Conservation (phyloP, 2,329 filamentous ascomycete genomes). For the Aspergillus sp. region DNA sequence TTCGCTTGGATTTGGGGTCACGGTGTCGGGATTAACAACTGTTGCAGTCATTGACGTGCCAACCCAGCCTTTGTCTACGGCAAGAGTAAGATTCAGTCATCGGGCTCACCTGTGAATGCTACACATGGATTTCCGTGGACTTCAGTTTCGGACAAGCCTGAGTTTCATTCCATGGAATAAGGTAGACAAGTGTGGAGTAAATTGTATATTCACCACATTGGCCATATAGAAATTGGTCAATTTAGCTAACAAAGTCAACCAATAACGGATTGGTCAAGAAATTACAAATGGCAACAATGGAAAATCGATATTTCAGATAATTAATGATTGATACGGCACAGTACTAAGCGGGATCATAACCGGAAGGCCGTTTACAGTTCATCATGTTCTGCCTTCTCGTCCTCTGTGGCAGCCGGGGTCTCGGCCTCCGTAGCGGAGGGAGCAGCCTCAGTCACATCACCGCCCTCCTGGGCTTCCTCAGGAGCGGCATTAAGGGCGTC, state of each 20-base stretch:
- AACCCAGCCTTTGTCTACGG: no score
- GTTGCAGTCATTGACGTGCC: no score
- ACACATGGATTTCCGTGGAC: no score
- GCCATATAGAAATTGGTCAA: neutral
- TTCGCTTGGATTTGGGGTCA: neutral
- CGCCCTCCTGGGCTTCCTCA: constrained; percentile 55
- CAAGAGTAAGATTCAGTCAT: no score
- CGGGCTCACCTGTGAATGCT: no score
- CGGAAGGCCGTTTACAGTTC: constrained; percentile 36
- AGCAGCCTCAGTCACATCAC: constrained; percentile 31
- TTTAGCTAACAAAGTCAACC: neutral
- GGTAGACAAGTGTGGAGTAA: neutral
- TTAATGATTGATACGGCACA: constrained; percentile 9
- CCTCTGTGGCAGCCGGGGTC: constrained; percentile 24
- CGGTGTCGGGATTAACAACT: no score
- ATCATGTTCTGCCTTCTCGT: constrained; percentile 38
- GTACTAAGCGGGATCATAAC: constrained; percentile 6
- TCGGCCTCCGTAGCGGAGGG: constrained; percentile 22
- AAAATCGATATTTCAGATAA: neutral
- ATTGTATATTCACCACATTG: neutral
- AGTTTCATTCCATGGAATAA: no score
- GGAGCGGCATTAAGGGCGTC: constrained; percentile 61
- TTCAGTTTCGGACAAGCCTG: no score
- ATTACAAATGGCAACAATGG: neutral
- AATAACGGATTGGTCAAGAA: neutral